Base-by-base conservation (phyloP, 2,329 filamentous ascomycete genomes). In the Cladosporium colombiae region DNA sequence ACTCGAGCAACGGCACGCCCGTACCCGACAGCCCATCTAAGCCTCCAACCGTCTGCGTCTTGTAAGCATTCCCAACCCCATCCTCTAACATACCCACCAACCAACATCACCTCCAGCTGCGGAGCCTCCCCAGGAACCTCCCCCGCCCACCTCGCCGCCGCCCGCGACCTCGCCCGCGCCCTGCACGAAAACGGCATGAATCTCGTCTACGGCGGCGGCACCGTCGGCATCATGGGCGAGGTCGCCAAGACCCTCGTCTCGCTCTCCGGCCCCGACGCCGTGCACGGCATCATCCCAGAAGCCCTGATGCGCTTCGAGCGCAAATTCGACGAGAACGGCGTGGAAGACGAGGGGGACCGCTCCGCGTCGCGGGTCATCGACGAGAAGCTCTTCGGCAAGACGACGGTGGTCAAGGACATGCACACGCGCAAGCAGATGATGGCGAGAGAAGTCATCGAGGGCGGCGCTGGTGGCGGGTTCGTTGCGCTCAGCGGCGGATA, bases 161-260 rank as follows among this genome's bases (percentile, higher is more conserved):
- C 95, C 2, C 89, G 89, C 46, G 80, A 86, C 33, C 88, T 98
- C 16, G 94, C 90, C 64, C 82, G 82, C 37, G 83, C 85, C 70
- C 90, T 98, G 81, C 90, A 93, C 76, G 84, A 85, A 60, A 85
- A 91, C 74, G 88, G 91, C 77, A 92, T 96, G 73, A 85, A 86
- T 11, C 87, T 99, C 52, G 93, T 98, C 70, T 99, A 98, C 79
- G 95, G 95, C 71, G 95, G 95, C 71, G 95, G 95, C 74, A 98
- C 94, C 2, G 88, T 92, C 44, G 95, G 95, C 11, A 85, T 99
- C 55, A 99, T 99, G 95, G 95, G 95, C 75, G 93, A 97, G 76
- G 80, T 98, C 13, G 92, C 95, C 55, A 90, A 89, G 73, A 93
- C 92, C 0, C 88, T 99, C 31, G 92, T 96, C 71, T 84, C 90